Evolutionary conservation across 164 flowering plant genomes (phyloP).

Genomic region (Platanus orientalis): DNA sequence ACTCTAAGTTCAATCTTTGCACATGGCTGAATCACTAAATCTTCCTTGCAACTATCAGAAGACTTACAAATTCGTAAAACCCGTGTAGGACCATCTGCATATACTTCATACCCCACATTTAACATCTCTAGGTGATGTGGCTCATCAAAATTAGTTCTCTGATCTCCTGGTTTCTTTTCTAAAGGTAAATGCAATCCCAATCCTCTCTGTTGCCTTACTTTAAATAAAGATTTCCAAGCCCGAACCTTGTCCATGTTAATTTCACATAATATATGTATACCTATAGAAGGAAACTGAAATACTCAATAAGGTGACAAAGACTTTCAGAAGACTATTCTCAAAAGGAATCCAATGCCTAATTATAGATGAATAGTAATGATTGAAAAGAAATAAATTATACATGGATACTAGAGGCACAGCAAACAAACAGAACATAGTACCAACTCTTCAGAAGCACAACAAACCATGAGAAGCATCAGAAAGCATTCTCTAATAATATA

Average conservation of each 20-base stretch:
- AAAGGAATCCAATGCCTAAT: too few relatives aligned
- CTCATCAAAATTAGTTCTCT: slow-evolving; percentile 26
- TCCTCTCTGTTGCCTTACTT: slow-evolving; percentile 43
- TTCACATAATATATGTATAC: slow-evolving; percentile 50
- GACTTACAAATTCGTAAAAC: slow-evolving; percentile 68
- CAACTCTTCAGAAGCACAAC: background rate
- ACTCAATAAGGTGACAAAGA: background rate
- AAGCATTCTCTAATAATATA: too few relatives aligned
- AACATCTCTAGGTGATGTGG: slow-evolving; percentile 30
- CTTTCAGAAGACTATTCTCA: too few relatives aligned
- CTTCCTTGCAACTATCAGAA: slow-evolving; percentile 37
- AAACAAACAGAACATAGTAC: background rate
- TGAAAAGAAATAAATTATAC: too few relatives aligned
- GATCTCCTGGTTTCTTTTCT: slow-evolving; percentile 31
- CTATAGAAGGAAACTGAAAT: slow-evolving; percentile 31
- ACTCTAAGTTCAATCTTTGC: slow-evolving; percentile 58
- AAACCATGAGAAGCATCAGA: too few relatives aligned
- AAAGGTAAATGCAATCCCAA: slow-evolving; percentile 40
- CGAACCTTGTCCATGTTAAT: slow-evolving; percentile 85
- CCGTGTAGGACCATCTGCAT: slow-evolving; percentile 82
- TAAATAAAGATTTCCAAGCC: slow-evolving; percentile 73
- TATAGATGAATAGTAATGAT: too few relatives aligned
- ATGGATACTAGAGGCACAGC: background rate
- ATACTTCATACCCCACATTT: slow-evolving; percentile 77
- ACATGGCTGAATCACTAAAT: slow-evolving; percentile 26